Evolutionary conservation across 768 basidiomycete species (phyloP).

Genomic region (Collybia sp.): DNA sequence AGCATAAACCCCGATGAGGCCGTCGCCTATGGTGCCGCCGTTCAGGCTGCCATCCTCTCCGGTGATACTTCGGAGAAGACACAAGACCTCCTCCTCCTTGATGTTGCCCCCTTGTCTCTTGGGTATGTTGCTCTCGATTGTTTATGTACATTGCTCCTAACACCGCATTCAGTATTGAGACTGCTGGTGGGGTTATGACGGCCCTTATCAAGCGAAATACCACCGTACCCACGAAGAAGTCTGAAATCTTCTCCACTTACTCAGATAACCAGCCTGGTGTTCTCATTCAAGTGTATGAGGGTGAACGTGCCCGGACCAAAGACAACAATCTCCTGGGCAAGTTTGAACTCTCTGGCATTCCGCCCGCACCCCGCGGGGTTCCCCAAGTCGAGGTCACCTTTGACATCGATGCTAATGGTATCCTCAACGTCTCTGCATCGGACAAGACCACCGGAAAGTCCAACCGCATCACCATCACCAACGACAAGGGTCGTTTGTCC

Average conservation of each 20-base stretch:
- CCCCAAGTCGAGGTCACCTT: slow-evolving; percentile 98
- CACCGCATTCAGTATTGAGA: slow-evolving; percentile 72
- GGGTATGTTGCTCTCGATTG: slow-evolving; percentile 30
- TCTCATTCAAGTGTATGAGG: slow-evolving; percentile 96
- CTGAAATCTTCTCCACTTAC: slow-evolving; percentile 97
- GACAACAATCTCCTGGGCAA: slow-evolving; percentile 99
- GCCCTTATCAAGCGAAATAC: slow-evolving; percentile 98
- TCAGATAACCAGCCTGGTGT: slow-evolving; percentile 99
- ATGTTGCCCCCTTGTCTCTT: slow-evolving; percentile 84
- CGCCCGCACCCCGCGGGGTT: slow-evolving; percentile 95
- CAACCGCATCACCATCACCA: slow-evolving; percentile 89
- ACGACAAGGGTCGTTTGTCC: slow-evolving; percentile 94
- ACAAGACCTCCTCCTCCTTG: slow-evolving; percentile 91
- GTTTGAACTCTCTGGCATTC: slow-evolving; percentile 96
- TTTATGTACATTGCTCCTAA: slow-evolving; percentile 28
- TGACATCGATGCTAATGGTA: slow-evolving; percentile 96
- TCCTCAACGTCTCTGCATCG: slow-evolving; percentile 90
- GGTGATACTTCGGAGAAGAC: slow-evolving; percentile 99
- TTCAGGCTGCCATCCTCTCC: slow-evolving; percentile 96
- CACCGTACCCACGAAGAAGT: slow-evolving; percentile 97
- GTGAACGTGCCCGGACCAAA: slow-evolving; percentile 97
- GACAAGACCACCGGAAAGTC: slow-evolving; percentile 98
- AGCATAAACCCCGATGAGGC: slow-evolving; percentile 99
- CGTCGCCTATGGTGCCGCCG: slow-evolving; percentile 97
- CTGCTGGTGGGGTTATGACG: slow-evolving; percentile 99